A percentile compares a stretch with the other conserved stretches of the same genome.
Evolutionary conservation across 1,284 basidiomycete species (phyloP).

Genomic region (Ustilago curta): DNA sequence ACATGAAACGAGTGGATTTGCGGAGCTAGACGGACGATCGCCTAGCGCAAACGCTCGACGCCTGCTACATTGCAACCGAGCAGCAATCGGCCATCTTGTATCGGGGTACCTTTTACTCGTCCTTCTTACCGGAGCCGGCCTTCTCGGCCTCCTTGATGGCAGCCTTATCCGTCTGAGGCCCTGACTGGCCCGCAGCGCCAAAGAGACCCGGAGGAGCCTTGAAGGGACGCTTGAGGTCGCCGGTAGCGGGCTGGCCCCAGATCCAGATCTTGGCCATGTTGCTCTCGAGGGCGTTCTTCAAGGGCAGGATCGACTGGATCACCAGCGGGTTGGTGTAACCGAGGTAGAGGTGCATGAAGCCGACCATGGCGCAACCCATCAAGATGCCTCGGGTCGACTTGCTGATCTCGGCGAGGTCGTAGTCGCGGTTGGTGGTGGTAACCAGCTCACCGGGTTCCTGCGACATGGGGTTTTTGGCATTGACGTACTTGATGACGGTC

Average conservation of each 20-base stretch:
- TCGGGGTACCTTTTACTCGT: constrained; percentile 74
- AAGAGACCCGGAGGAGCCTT: constrained; percentile 80
- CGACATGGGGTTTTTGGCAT: constrained; percentile 72
- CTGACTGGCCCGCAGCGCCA: constrained; percentile 70
- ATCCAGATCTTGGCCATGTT: constrained; percentile 69
- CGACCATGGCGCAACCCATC: constrained; percentile 70
- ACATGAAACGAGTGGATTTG: constrained; percentile 12
- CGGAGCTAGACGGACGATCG: too few relatives aligned
- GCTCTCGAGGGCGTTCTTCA: constrained; percentile 68
- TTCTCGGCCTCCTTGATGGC: constrained; percentile 89
- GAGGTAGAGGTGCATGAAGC: constrained; percentile 68
- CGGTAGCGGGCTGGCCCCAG: constrained; percentile 74
- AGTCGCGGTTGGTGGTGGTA: constrained; percentile 92
- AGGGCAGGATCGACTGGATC: constrained; percentile 67
- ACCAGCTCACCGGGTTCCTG: constrained; percentile 82
- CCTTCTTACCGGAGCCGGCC: constrained; percentile 78
- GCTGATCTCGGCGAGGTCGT: constrained; percentile 87
- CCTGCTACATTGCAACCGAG: not conserved
- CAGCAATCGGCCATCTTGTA: not conserved
- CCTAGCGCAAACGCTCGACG: not conserved
- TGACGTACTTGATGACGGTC: constrained; percentile 89
- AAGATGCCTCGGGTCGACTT: constrained; percentile 78
- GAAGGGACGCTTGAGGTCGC: constrained; percentile 91
- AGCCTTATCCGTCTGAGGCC: constrained; percentile 82
- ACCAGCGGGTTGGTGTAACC: constrained; percentile 69